These are phyloP conservation scores for Ailanthus altissimus DNA, from an alignment of 345 rosid species.

Conservation along the genomic window DNA sequence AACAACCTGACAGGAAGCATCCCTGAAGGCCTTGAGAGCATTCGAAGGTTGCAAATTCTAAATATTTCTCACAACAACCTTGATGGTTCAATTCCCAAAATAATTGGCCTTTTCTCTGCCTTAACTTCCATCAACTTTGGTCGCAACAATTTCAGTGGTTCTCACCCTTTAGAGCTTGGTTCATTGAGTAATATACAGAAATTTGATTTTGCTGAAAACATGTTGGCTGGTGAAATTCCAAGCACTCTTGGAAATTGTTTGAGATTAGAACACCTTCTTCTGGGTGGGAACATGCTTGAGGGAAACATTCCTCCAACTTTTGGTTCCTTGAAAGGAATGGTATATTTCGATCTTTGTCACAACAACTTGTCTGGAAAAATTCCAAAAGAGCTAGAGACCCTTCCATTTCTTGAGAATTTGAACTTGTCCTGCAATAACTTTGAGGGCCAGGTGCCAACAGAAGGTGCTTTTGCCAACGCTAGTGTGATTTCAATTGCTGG, in stretches of 20 bases:
- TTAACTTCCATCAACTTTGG: background rate
- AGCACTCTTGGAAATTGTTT: conserved; percentile 20
- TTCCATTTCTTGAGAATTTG: background rate
- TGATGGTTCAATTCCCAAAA: conserved; percentile 12
- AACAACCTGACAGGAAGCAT: conserved; percentile 20
- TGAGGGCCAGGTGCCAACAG: conserved; percentile 18
- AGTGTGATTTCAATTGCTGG: conserved; percentile 16
- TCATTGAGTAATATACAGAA: conserved; percentile 14
- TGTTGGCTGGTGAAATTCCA: conserved; percentile 25
- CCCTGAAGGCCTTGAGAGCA: conserved; percentile 5
- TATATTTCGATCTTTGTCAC: conserved; percentile 22
- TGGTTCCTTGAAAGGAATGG: conserved; percentile 21
- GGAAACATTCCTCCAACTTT: conserved; percentile 24
- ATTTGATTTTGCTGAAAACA: conserved; percentile 17
- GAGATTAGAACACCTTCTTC: conserved; percentile 10
- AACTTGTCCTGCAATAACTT: conserved; percentile 29
- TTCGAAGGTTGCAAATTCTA: background rate
- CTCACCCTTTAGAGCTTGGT: conserved; percentile 10
- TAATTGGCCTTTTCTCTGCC: conserved; percentile 8
- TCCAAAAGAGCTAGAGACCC: conserved; percentile 12
- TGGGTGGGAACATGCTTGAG: conserved; percentile 10
- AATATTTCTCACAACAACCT: conserved; percentile 10
- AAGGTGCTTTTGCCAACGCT: conserved; percentile 23
- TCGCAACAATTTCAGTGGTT: conserved; percentile 3
- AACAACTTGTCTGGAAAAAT: conserved; percentile 27